phyloP scores from a whole-genome alignment of 495 filamentous ascomycete genomes.

The Trichoderma erinaceum region DNA sequence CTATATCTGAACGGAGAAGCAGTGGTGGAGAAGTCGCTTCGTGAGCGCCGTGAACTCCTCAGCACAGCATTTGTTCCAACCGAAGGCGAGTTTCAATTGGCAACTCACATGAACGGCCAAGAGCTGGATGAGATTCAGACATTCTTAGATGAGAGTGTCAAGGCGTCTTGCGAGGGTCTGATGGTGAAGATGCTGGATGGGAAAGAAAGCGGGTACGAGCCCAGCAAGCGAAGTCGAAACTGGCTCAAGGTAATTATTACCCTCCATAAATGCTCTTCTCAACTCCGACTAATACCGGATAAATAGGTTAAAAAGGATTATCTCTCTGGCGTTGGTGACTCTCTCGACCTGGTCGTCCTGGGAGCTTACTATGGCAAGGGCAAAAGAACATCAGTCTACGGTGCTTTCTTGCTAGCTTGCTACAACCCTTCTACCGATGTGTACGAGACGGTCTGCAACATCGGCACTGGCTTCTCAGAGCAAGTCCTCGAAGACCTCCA shows the following conservation, averaged over 20 bases:
- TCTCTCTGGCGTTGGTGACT: conserved; percentile 86
- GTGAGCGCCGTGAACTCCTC: conserved; percentile 75
- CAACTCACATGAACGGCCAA: conserved; percentile 78
- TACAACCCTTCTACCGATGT: conserved; percentile 72
- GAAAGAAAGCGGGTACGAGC: conserved; percentile 84
- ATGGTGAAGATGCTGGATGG: conserved; percentile 99
- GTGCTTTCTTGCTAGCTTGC: conserved; percentile 89
- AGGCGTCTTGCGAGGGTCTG: conserved; percentile 89
- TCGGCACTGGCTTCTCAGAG: conserved; percentile 95
- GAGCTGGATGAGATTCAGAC: conserved; percentile 88
- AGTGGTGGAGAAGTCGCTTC: conserved; percentile 77
- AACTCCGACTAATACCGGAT: conserved; percentile 58
- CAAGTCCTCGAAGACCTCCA: conserved; percentile 77
- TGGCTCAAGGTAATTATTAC: conserved; percentile 76
- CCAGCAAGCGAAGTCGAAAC: conserved; percentile 88
- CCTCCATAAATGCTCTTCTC: conserved; percentile 20
- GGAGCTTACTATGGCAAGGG: conserved; percentile 92
- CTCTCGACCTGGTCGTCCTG: conserved; percentile 90
- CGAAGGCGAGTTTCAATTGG: conserved; percentile 89
- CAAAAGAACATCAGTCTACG: conserved; percentile 91
- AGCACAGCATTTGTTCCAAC: conserved; percentile 64
- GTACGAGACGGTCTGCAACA: conserved; percentile 96
- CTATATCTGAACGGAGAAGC: conserved; percentile 91
- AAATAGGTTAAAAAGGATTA: conserved; percentile 92
- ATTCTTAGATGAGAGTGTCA: conserved; percentile 87